phyloP scores from a whole-genome alignment of 805 yeast species.

The Sugiyamaella valdiviana region DNA sequence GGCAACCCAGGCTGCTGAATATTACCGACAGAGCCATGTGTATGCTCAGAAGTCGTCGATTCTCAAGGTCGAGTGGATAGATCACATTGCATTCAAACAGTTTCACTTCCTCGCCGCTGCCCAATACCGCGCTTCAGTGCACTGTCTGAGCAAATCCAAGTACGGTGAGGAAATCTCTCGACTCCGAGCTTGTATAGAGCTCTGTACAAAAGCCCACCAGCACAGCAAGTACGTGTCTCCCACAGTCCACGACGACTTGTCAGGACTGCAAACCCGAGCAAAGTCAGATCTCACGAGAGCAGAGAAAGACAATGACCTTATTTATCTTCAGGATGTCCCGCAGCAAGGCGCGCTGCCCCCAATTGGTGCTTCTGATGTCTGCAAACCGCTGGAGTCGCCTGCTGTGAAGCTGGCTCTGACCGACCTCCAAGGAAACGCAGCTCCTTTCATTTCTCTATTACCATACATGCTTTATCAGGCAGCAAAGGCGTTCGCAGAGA shows the following conservation, averaged over 20 bases:
- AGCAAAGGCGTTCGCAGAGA: slow-evolving; percentile 60
- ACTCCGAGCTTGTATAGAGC: slow-evolving; percentile 39
- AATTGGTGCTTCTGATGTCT: slow-evolving; percentile 22
- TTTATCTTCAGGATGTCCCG: slow-evolving; percentile 67
- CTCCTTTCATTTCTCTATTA: slow-evolving; percentile 49
- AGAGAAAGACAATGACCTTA: slow-evolving; percentile 74
- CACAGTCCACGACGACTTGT: slow-evolving; percentile 47
- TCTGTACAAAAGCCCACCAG: slow-evolving; percentile 35
- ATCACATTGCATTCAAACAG: slow-evolving; percentile 52
- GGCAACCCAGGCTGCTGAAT: slow-evolving; percentile 55
- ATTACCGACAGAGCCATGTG: slow-evolving; percentile 43
- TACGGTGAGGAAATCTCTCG: slow-evolving; percentile 70
- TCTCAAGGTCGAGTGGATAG: slow-evolving; percentile 57
- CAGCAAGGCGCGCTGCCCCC: slow-evolving; percentile 33
- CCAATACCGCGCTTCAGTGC: slow-evolving; percentile 52
- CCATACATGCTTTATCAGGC: slow-evolving; percentile 64
- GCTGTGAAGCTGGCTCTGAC: neutral
- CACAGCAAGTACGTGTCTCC: slow-evolving; percentile 38
- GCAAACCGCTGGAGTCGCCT: neutral
- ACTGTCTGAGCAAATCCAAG: slow-evolving; percentile 41
- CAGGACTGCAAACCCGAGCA: slow-evolving; percentile 44
- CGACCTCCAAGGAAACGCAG: neutral
- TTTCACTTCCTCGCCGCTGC: slow-evolving; percentile 69
- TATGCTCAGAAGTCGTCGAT: slow-evolving; percentile 44
- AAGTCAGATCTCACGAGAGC: slow-evolving; percentile 44